Percentiles rank a stretch among this genome's conserved stretches.
Conservation (phyloP, 768 basidiomycete species). For the Chiua virens region DNA sequence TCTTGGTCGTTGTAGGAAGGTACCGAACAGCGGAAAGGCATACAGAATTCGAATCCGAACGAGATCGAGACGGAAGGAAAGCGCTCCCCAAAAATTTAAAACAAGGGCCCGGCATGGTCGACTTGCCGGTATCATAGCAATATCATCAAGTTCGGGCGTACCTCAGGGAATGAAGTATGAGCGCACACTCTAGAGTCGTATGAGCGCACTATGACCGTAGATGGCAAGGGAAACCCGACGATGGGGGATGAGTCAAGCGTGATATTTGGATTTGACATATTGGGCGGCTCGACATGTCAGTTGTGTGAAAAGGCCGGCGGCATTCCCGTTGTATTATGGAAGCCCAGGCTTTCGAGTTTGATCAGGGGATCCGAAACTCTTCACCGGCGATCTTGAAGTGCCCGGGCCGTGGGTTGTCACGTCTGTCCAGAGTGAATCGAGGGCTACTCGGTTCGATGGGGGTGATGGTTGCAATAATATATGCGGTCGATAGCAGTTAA, state of each 20-base stretch:
- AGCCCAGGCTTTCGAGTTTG: neutral
- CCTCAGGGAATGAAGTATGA: neutral
- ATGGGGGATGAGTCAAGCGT: neutral
- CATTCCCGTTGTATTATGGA: neutral
- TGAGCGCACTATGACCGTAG: conserved; percentile 4
- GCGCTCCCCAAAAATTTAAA: neutral
- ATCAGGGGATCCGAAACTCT: neutral
- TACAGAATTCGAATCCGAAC: neutral
- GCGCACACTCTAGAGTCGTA: too few species aligned
- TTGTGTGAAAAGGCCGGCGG: conserved; percentile 16
- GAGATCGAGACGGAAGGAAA: conserved; percentile 1
- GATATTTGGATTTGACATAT: conserved; percentile 11
- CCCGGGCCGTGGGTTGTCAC: conserved; percentile 1
- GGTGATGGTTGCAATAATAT: neutral
- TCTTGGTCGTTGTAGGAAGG: neutral
- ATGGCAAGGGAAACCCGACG: neutral
- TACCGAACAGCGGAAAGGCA: neutral
- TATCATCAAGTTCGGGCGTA: neutral
- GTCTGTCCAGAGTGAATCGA: neutral
- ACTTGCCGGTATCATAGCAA: neutral
- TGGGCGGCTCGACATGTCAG: neutral
- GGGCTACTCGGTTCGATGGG: neutral
- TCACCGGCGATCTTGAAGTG: neutral
- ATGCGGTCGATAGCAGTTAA: neutral
- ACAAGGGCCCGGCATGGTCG: neutral